Conservation (phyloP, 2,329 filamentous ascomycete genomes). For the Claviceps sp. region DNA sequence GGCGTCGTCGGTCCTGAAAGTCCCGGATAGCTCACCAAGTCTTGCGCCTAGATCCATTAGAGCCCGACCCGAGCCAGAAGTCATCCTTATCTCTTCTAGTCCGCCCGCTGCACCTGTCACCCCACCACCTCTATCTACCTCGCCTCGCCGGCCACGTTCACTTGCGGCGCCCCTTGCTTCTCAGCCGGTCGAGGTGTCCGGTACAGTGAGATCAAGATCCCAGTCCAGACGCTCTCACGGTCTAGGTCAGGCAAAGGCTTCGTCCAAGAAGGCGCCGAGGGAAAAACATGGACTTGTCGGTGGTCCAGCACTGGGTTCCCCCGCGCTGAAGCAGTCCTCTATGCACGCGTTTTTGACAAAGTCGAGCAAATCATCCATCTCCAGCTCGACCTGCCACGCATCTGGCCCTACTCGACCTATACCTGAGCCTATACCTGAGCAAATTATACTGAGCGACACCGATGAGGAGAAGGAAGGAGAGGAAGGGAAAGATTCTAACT, state of each 20-base stretch:
- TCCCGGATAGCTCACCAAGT: constrained; percentile 28
- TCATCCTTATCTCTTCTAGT: constrained; percentile 33
- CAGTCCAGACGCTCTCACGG: constrained; percentile 10
- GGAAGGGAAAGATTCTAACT: constrained; percentile 9
- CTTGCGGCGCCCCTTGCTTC: constrained; percentile 4
- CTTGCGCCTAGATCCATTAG: constrained; percentile 23
- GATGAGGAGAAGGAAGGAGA: not conserved
- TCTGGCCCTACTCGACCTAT: not conserved
- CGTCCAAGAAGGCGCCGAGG: not conserved
- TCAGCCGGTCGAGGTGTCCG: constrained; percentile 10
- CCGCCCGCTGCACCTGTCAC: constrained; percentile 16
- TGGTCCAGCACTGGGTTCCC: not conserved
- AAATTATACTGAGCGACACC: not conserved
- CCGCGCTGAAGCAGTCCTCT: constrained; percentile 20
- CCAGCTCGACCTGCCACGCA: not conserved
- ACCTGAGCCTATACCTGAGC: not conserved
- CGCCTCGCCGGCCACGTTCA: constrained; percentile 9
- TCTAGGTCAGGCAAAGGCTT: constrained; percentile 5
- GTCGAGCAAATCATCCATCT: not conserved
- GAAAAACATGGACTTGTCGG: not conserved
- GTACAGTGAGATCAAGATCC: constrained; percentile 14
- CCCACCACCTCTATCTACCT: constrained; percentile 17
- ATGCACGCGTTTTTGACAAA: constrained; percentile 16
- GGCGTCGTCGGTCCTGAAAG: constrained; percentile 19
- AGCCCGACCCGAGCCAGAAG: constrained; percentile 15